Conservation (phyloP, 2,329 filamentous ascomycete species). For the Myriosclerotinia curreyana region DNA sequence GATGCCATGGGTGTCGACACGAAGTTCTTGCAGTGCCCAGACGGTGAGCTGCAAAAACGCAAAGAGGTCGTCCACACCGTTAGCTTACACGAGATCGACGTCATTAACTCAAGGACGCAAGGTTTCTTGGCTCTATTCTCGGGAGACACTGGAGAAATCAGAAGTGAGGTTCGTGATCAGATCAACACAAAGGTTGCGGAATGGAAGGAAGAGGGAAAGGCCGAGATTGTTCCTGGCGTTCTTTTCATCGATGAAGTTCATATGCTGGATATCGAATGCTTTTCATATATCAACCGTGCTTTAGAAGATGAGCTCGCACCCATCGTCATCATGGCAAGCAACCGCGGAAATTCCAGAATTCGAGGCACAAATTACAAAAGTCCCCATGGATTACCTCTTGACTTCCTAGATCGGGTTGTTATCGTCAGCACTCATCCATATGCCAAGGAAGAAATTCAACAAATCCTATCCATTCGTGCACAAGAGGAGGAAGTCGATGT, state of each 20-base stretch:
- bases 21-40: conserved; percentile 96
- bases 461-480: conserved; percentile 89
- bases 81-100: conserved; percentile 95
- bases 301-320: conserved; percentile 92
- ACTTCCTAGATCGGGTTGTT: conserved; percentile 93
- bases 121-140: conserved; percentile 97
- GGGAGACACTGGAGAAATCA: conserved; percentile 95
- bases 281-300: conserved; percentile 96
- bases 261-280: conserved; percentile 99
- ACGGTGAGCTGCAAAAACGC: conserved; percentile 94
- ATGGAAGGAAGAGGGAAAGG: conserved; percentile 99
- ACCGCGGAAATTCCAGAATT: conserved; percentile 86
- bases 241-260: conserved; percentile 99
- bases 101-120: conserved; percentile 98
- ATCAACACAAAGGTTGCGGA: conserved; percentile 99
- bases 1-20: conserved; percentile 98
- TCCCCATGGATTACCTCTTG: conserved; percentile 89
- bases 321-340: conserved; percentile 99
- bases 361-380: conserved; percentile 90
- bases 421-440: conserved; percentile 95
- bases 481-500: conserved; percentile 95
- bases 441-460: conserved; percentile 75
- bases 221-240: conserved; percentile 94
- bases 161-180: conserved; percentile 94
- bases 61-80: conserved; percentile 98